Evolutionary conservation across 2,329 filamentous ascomycete genomes (phyloP), one percentile per base, ranked within the genome.

Genomic region (Xylariomycetidae sp.): DNA sequence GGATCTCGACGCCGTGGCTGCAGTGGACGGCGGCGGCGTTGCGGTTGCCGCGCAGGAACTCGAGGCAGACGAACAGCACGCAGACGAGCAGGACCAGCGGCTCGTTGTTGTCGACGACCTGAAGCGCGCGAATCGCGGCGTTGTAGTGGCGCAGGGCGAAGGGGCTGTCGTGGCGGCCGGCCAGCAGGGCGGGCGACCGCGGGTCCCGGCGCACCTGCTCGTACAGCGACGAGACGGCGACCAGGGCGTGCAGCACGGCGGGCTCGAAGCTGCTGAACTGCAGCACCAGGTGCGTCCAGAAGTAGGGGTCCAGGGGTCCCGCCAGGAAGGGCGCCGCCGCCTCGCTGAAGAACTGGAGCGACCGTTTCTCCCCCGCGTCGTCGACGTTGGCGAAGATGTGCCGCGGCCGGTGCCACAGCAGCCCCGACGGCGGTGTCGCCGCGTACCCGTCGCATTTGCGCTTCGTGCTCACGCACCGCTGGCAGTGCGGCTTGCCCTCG

Each of bases 31-130:
- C 50, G 1, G 61, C 64, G 4, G 52, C 48, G 5, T 51, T 42
- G 13, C 45, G 46, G 43, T 66, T 54, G 7, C 56, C 61, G 1
- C 57, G 56, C 1, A 67, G 46, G 35, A 64, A 57, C 39, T 67
- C 64, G 33, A 68, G 60, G 39, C 63, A 67, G 22, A 63, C 52
- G 36, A 68, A 67, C 12, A 68, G 44, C 2, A 65, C 38, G 35
- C 64, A 67, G 0, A 62, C 55, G 0, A 65, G 37, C 3, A 67
- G 42, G 3, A 66, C 56, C 0, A 57, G 44, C 19, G 61, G 56
- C 12, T 60, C 47, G 16, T 57, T 53, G 16, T 57, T 53, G 26
- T 45, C 34, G 2, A 50, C 47, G 2, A 48, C 38, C 8, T 56
- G 47, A 1, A 65, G 43, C 12, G 54, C 42, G 19, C 49, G 45